Conservation (phyloP, 345 rosid species). For the Camelina hispida region DNA sequence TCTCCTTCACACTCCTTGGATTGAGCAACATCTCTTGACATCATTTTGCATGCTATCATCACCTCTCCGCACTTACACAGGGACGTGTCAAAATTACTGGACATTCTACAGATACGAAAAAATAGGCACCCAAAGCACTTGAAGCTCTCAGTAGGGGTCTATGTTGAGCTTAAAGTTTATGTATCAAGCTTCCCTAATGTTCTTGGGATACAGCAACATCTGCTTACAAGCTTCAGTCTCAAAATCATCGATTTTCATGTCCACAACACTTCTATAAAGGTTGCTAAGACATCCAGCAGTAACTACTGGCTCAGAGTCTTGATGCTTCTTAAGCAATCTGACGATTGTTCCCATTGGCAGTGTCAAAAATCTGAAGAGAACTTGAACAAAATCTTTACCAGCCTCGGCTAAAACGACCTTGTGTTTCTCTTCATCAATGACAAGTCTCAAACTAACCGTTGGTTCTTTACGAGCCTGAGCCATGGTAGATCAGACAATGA, state of each 20-base stretch:
- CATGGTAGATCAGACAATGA: not conserved
- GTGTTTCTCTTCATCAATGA: slow-evolving; percentile 13
- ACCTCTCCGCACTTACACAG: not conserved
- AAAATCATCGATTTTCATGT: not conserved
- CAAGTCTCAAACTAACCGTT: slow-evolving; percentile 27
- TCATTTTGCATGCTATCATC: not conserved
- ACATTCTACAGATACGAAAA: too few species aligned
- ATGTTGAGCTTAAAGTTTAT: not conserved
- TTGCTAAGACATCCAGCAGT: slow-evolving; percentile 15
- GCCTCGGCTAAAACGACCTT: slow-evolving; percentile 31
- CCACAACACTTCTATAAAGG: slow-evolving; percentile 26
- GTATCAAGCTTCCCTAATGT: not conserved
- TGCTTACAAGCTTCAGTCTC: slow-evolving; percentile 18
- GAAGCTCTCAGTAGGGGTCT: not conserved
- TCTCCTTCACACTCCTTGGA: slow-evolving; percentile 27
- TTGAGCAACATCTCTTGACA: slow-evolving; percentile 6
- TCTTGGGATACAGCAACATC: slow-evolving; percentile 10
- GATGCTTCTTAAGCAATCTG: slow-evolving; percentile 4
- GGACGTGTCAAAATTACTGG: not conserved
- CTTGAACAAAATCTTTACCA: slow-evolving; percentile 28
- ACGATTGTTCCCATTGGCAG: slow-evolving; percentile 26
- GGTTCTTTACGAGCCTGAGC: not conserved
- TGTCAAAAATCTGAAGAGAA: slow-evolving; percentile 23
- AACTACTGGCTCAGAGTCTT: not conserved
- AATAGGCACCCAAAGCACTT: not conserved